Conservation (phyloP, 2,329 filamentous ascomycete genomes). For the Zalaria sp. region DNA sequence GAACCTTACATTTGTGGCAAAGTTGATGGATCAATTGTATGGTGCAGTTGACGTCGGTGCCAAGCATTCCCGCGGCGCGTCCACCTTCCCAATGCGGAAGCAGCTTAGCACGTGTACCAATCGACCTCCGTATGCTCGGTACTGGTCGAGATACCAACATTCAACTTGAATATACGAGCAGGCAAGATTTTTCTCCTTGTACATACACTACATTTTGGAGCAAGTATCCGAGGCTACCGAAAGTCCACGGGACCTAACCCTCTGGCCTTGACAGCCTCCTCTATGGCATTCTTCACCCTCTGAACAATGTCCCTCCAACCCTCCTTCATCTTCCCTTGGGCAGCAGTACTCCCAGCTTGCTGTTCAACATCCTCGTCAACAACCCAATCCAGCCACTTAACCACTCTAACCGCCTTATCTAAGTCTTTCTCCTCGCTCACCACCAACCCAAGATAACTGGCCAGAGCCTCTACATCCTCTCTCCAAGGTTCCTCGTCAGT, state of each 20-base stretch:
- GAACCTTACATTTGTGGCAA: no score
- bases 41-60: no score
- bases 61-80: no score
- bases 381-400: constrained; percentile 46
- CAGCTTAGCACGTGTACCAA: no score
- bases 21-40: no score
- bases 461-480: constrained; percentile 63
- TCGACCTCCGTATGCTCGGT: no score
- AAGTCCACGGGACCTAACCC: background rate
- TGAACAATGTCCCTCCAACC: background rate
- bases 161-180: no score
- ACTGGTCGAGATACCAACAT: no score
- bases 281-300: background rate
- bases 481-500: constrained; percentile 59
- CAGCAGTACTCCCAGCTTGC: constrained; percentile 4
- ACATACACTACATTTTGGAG: no score
- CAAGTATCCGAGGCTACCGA: background rate
- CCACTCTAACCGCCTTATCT: constrained; percentile 55
- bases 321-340: constrained; percentile 1
- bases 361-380: constrained; percentile 14
- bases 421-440: constrained; percentile 61
- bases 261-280: background rate
- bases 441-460: constrained; percentile 57
- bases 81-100: no score
- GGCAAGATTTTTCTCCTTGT: no score